Conservation (phyloP, 2,329 filamentous ascomycete genomes). For the Ophiostoma sp. region DNA sequence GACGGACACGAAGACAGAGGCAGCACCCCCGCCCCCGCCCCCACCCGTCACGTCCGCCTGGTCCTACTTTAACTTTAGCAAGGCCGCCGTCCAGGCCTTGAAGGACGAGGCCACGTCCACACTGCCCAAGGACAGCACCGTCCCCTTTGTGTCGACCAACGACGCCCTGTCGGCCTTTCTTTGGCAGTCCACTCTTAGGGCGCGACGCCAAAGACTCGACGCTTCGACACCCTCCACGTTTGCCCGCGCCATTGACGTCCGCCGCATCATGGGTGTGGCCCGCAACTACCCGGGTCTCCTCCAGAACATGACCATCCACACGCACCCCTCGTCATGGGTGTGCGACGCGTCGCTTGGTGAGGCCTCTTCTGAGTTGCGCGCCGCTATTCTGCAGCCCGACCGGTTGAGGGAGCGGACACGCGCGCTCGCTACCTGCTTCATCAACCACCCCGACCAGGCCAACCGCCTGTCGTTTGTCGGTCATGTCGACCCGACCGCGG, state of each 20-base stretch:
- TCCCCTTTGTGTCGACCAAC: conserved; percentile 1
- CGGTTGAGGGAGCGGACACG: not conserved
- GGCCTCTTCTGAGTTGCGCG: not conserved
- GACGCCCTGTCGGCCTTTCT: conserved; percentile 2
- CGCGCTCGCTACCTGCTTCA: not conserved
- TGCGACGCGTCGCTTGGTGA: conserved; percentile 27
- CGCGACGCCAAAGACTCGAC: not conserved
- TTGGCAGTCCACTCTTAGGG: not conserved
- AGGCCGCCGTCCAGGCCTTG: not conserved
- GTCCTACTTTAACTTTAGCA: not conserved
- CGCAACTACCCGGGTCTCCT: conserved; percentile 50
- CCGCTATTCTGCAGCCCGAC: not conserved
- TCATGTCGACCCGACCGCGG: conserved; percentile 38
- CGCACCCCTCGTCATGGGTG: conserved; percentile 33
- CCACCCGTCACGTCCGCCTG: not conserved
- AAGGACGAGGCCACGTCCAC: not conserved
- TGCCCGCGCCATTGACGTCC: conserved; percentile 5
- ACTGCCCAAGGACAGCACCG: not conserved
- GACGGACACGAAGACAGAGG: not conserved
- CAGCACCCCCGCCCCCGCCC: not conserved
- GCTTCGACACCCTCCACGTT: not conserved
- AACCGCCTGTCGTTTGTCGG: conserved; percentile 42
- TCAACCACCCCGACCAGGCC: conserved; percentile 32
- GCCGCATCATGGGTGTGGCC: conserved; percentile 42
- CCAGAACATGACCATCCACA: conserved; percentile 48